A percentile compares a stretch with the other conserved stretches of the same genome.
These are phyloP conservation scores for Ustanciosporium gigantosporum DNA, from an alignment of 1,284 basidiomycete species.

Conservation along the genomic window DNA sequence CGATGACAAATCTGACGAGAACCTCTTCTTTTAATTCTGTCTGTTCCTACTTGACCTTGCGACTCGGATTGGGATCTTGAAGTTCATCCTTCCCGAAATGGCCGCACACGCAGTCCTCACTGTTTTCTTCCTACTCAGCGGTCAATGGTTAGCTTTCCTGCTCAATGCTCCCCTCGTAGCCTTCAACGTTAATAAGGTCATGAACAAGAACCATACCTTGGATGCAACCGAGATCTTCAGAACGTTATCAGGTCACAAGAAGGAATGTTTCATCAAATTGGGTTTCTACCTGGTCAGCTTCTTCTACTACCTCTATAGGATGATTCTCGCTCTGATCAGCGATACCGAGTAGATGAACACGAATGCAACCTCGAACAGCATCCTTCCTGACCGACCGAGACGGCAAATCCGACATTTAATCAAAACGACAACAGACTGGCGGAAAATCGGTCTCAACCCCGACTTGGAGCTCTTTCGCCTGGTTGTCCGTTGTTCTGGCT, in stretches of 20 bases:
- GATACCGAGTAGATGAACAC: constrained; percentile 29
- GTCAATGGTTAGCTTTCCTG: constrained; percentile 90
- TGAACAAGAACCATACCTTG: constrained; percentile 94
- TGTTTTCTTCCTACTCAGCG: constrained; percentile 74
- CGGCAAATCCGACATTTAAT: too few relatives aligned
- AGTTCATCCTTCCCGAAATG: constrained; percentile 99
- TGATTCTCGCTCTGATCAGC: constrained; percentile 47
- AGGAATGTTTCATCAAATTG: constrained; percentile 71
- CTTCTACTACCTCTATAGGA: constrained; percentile 61
- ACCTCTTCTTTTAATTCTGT: background rate
- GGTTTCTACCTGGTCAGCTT: constrained; percentile 59
- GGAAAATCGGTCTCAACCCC: too few relatives aligned
- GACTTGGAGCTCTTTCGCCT: too few relatives aligned
- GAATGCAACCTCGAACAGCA: too few relatives aligned
- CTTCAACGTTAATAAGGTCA: constrained; percentile 95
- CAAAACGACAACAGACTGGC: too few relatives aligned
- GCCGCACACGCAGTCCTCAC: constrained; percentile 78
- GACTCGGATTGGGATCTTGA: too few relatives aligned
- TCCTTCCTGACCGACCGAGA: too few relatives aligned
- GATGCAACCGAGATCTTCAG: constrained; percentile 99
- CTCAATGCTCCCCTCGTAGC: constrained; percentile 87
- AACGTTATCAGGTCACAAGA: constrained; percentile 90
- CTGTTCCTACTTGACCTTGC: background rate
- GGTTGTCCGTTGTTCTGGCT: too few relatives aligned
- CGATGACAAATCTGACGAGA: too few relatives aligned